Evolutionary conservation across 306 rosid species (phyloP).

Genomic region (Elaeagnus macrophylla): DNA sequence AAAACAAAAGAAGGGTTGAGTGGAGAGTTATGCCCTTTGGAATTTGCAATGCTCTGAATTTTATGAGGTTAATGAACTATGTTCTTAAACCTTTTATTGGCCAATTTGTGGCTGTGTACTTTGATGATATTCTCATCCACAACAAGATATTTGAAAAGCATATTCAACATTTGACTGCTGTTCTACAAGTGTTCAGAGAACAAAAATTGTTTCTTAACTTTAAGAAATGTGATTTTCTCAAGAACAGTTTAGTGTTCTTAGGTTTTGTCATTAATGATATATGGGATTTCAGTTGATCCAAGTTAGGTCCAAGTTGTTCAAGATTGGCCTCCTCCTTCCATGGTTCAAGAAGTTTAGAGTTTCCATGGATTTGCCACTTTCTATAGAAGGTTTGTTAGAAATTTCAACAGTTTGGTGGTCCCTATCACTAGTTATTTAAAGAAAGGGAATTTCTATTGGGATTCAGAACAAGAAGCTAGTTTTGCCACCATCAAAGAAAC

Average conservation of each 20-base stretch:
- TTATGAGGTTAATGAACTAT: too few relatives aligned
- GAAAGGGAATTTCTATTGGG: not conserved
- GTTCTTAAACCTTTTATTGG: not conserved
- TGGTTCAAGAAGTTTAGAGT: not conserved
- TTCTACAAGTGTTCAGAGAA: not conserved
- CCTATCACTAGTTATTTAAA: too few relatives aligned
- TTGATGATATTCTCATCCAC: not conserved
- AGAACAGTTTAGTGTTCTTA: too few relatives aligned
- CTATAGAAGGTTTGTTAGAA: not conserved
- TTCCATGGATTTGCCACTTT: not conserved
- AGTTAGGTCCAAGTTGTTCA: not conserved
- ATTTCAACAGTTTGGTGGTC: too few relatives aligned
- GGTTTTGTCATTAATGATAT: not conserved
- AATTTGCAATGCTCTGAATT: too few relatives aligned
- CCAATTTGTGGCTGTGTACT: not conserved
- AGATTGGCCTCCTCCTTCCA: not conserved
- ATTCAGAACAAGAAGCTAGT: not conserved
- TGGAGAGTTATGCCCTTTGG: too few relatives aligned
- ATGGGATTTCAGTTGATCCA: not conserved
- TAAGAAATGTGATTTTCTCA: too few relatives aligned
- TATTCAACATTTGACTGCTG: not conserved
- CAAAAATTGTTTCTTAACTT: too few relatives aligned
- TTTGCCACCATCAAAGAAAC: too few relatives aligned
- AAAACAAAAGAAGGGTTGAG: not conserved
- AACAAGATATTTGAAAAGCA: too few relatives aligned